Evolutionary conservation across 1,139 yeast species (phyloP).

Genomic region (Yamadazyma membranifaciens): DNA sequence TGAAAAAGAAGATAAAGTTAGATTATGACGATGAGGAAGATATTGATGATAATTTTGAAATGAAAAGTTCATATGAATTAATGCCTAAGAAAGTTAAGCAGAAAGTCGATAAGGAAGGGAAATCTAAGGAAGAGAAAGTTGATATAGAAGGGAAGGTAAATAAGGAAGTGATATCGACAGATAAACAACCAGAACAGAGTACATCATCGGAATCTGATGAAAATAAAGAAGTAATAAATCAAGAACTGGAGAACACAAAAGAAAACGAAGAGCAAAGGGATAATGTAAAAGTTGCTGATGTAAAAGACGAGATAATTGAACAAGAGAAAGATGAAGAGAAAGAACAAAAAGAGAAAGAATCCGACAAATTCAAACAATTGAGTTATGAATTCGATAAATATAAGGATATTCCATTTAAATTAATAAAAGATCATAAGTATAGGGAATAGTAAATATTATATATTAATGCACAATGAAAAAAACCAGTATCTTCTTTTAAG

Average conservation of each 20-base stretch:
- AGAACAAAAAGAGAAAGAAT: constrained; percentile 1
- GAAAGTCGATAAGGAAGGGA: neutral
- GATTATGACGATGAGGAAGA: constrained; percentile 28
- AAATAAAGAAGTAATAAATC: constrained; percentile 2
- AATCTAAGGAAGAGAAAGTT: neutral
- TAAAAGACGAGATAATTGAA: constrained; percentile 1
- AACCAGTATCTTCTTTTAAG: neutral
- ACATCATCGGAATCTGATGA: neutral
- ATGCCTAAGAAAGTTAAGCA: constrained; percentile 9
- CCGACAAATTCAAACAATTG: neutral
- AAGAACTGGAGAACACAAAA: constrained; percentile 7
- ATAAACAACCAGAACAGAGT: neutral
- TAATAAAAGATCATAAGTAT: constrained; percentile 4
- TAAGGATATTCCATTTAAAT: constrained; percentile 8
- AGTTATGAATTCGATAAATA: constrained; percentile 3
- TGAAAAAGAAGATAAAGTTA: constrained; percentile 19
- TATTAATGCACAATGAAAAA: neutral
- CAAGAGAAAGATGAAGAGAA: constrained; percentile 6
- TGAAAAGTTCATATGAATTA: constrained; percentile 49
- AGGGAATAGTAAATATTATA: neutral
- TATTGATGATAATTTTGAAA: constrained; percentile 34
- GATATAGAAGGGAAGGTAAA: constrained; percentile 3
- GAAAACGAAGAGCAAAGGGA: constrained; percentile 5
- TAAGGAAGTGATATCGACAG: neutral
- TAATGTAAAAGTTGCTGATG: too few species aligned